Base-by-base conservation (phyloP, 2,329 filamentous ascomycete species). In the Stemphylium beticola region DNA sequence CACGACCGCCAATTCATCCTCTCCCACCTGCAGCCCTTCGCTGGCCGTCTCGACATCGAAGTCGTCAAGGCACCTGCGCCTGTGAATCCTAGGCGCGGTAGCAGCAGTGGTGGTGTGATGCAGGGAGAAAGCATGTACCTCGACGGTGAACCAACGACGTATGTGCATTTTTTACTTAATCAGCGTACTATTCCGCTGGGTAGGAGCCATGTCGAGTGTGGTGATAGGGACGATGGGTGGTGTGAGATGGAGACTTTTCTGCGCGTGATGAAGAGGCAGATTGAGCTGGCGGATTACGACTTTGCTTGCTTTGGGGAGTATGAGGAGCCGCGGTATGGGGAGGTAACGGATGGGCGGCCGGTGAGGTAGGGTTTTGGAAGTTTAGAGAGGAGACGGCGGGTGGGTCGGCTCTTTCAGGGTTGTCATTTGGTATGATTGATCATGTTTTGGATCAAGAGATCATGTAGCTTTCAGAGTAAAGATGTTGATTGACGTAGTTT, bases 81-180 rank as follows among this genome's bases (percentile, higher is more conserved):
- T 0, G 77, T 92, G 3, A 61, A 61, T 18, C 49, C 66, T 0
- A 48, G 61, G 14, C 60, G 71, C 2, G 55, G 55, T 0, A 60
- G 9, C 10, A 29, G 9, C 4, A 56, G 55, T 0, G 59, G 22
- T 7, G 22, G 22, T 24, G 2, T 7, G 2, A 7, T 24, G 2
- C 5, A 24, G 22, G 22, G 62, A 1, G 64, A 66, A 14, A 49
- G 67, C 7, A 78, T 80, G 7, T 89, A 87, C 58, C 69, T 76
- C 3, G 74, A 79, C 0, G 84, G 82, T 3, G 72, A 69, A 0
- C 79, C 85, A 65, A 91, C 87, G 0, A 84, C 78, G 48, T 92
- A 92, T 71, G 80, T 92, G 5, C 89, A 91, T 71, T 90, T 92
- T 65, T 74, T 91, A 2, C 80, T 91, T 39, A 91, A 91, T 71